Conservation (phyloP, 805 yeast species). For the Teunomyces panamensis region DNA sequence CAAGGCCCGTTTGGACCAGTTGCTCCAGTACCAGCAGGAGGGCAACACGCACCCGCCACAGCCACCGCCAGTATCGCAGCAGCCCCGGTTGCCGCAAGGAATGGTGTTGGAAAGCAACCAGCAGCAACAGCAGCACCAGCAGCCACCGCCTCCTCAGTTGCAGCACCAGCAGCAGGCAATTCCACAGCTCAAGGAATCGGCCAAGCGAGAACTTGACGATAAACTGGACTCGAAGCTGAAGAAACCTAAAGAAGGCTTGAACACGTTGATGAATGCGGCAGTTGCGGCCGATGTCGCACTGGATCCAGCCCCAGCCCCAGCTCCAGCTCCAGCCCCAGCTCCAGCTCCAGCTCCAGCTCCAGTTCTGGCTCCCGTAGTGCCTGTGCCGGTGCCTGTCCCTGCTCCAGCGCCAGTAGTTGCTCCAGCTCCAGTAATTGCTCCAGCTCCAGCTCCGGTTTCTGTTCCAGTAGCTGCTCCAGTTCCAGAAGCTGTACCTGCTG, state of each 20-base stretch:
- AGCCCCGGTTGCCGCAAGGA: conserved; percentile 60
- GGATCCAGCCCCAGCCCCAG: conserved; percentile 8
- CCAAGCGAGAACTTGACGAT: conserved; percentile 40
- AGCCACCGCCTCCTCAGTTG: conserved; percentile 11
- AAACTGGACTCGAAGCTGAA: conserved; percentile 28
- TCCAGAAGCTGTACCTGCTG: neutral
- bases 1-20: conserved; percentile 85
- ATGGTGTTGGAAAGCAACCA: conserved; percentile 54
- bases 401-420: conserved; percentile 7
- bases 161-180: conserved; percentile 12
- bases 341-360: conserved; percentile 7
- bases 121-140: conserved; percentile 21
- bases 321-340: conserved; percentile 8
- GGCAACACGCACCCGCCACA: conserved; percentile 63
- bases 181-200: conserved; percentile 7
- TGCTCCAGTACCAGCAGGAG: conserved; percentile 68
- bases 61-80: conserved; percentile 65
- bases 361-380: neutral
- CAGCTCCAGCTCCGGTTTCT: conserved; percentile 4
- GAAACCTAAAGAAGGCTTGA: conserved; percentile 23
- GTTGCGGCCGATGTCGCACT: conserved; percentile 13
- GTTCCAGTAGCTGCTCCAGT: conserved; percentile 5
- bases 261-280: conserved; percentile 30
- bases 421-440: conserved; percentile 4
- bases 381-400: conserved; percentile 2